These are phyloP conservation scores for Blastocystis sp. DNA, from an alignment of 352 stramenopile genomes.

Conservation along the genomic window DNA sequence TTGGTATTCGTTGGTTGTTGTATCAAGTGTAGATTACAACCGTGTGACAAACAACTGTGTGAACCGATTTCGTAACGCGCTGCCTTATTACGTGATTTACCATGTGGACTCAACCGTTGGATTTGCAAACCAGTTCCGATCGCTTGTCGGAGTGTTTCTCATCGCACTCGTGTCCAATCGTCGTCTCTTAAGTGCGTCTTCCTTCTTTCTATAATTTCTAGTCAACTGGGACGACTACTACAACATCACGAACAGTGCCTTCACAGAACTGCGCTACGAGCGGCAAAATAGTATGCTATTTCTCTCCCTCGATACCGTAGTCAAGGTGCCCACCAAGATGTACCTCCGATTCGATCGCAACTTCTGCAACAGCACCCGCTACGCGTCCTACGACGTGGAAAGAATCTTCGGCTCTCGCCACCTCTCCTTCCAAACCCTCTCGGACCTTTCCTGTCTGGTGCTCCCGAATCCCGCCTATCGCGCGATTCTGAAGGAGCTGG, in stretches of 20 bases:
- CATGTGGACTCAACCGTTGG: conserved; percentile 13
- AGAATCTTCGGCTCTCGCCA: conserved; percentile 6
- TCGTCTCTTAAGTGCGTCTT: neutral
- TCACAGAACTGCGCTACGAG: neutral
- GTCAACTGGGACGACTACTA: conserved; percentile 47
- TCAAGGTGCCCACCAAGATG: neutral
- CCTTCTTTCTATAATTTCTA: neutral
- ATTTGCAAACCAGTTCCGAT: conserved; percentile 46
- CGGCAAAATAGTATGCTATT: neutral
- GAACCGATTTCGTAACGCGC: neutral
- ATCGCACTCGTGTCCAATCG: neutral
- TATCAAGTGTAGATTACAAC: neutral
- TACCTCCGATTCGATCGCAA: conserved; percentile 1
- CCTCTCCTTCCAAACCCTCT: conserved; percentile 9
- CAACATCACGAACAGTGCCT: neutral
- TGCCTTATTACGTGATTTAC: conserved; percentile 26
- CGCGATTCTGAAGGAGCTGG: neutral
- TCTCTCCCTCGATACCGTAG: neutral
- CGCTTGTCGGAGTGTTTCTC: neutral
- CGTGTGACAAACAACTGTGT: neutral
- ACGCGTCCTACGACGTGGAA: neutral
- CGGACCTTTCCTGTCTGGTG: conserved; percentile 22
- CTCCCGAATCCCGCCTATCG: neutral
- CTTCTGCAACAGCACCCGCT: neutral
- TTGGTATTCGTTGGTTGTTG: neutral